phyloP scores from a whole-genome alignment of 768 basidiomycete genomes.

The Mycena rosella region DNA sequence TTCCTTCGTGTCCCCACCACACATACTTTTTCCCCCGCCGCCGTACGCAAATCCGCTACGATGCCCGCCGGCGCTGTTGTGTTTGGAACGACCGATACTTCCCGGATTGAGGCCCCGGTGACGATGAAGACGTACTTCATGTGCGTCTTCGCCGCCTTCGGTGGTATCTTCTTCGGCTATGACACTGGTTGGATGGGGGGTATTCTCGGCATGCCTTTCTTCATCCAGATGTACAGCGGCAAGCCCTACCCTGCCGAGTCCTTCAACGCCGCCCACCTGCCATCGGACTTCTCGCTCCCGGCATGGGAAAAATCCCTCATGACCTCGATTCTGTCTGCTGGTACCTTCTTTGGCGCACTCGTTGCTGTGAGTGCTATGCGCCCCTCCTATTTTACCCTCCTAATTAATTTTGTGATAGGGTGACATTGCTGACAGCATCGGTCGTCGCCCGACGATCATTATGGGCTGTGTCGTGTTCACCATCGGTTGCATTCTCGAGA shows the following conservation, averaged over 20 bases:
- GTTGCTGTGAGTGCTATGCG: background rate
- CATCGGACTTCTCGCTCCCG: background rate
- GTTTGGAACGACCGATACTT: background rate
- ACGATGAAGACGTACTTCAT: constrained; percentile 1
- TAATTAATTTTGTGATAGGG: background rate
- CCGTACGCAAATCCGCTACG: background rate
- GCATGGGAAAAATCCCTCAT: background rate
- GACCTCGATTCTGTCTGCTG: background rate
- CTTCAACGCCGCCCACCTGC: background rate
- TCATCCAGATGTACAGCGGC: background rate
- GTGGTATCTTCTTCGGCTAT: background rate
- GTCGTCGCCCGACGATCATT: background rate
- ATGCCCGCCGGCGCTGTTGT: background rate
- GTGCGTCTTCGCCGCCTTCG: background rate
- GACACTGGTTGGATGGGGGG: background rate
- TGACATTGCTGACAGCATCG: background rate
- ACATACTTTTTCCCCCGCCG: background rate
- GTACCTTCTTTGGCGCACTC: background rate
- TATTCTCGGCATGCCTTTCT: background rate
- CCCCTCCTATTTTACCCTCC: background rate
- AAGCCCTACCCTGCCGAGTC: background rate
- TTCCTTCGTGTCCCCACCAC: background rate
- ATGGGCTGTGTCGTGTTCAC: background rate
- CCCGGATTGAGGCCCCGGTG: background rate
- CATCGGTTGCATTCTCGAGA: background rate